Percentiles rank a stretch among this genome's conserved stretches.
Conservation (phyloP, 2,329 filamentous ascomycete genomes). For the Calonectria henricotiae region DNA sequence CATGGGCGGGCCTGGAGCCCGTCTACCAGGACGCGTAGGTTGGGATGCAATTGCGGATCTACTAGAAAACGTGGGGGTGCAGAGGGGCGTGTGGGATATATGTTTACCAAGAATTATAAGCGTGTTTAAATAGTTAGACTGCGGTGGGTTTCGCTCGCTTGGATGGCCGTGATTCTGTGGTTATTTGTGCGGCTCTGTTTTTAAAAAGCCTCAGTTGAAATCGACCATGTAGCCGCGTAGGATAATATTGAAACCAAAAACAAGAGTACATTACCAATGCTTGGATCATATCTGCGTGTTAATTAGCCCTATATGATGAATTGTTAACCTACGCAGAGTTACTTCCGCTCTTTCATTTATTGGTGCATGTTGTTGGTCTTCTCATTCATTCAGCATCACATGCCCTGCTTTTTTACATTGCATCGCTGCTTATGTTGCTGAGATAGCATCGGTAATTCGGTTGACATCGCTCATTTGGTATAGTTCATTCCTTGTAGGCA, state of each 20-base stretch:
- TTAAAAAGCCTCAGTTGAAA: conserved; percentile 27
- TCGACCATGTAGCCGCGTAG: conserved; percentile 12
- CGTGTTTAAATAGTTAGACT: conserved; percentile 30
- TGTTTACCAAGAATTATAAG: conserved; percentile 1
- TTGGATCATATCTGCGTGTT: not conserved
- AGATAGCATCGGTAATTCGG: too few species aligned
- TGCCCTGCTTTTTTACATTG: too few species aligned
- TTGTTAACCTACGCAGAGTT: too few species aligned
- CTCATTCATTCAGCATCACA: too few species aligned
- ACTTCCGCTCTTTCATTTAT: too few species aligned
- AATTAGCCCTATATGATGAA: too few species aligned
- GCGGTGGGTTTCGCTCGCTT: conserved; percentile 32
- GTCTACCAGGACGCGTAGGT: conserved; percentile 71
- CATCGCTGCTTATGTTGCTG: too few species aligned
- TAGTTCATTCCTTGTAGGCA: too few species aligned
- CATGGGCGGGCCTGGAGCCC: conserved; percentile 83
- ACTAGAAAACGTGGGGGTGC: conserved; percentile 2
- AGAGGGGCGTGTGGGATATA: not conserved
- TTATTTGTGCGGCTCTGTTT: conserved; percentile 9
- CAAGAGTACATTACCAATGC: conserved; percentile 1
- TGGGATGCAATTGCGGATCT: conserved; percentile 30
- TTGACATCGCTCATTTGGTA: too few species aligned
- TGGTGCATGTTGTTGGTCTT: too few species aligned
- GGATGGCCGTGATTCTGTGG: conserved; percentile 25
- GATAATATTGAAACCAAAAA: conserved; percentile 24